Evolutionary conservation across 1,139 yeast species (phyloP), one percentile per base, ranked within the genome.

Genomic region (Protomyces arabidopsidicola): DNA sequence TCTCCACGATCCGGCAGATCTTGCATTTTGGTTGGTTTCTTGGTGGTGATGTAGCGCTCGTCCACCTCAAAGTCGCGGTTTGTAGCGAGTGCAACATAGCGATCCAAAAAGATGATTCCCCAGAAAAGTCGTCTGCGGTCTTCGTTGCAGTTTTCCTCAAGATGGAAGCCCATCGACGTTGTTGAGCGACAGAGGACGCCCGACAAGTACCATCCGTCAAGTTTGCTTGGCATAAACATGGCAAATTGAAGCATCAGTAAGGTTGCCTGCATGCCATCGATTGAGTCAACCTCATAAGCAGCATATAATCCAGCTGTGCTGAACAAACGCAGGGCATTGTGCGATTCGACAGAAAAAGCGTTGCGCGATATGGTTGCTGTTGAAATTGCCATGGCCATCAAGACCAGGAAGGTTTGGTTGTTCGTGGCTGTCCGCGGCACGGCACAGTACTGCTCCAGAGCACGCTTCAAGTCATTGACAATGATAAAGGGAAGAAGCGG

Each of bases 131-230:
- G 48, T 18, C 48, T 18, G 24, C 24, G 48, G 20, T 42, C 48
- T 18, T 42, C 48, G 12, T 42, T 42, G 48, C 20, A 5, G 24
- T 42, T 10, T 42, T 42, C 48, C 22, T 42, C 48, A 6, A 42
- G 48, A 24, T 42, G 48, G 24, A 42, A 42, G 18, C 22, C 18
- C 48, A 42, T 42, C 6, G 48, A 18, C 20, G 22, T 16, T 4
- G 10, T 24, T n/a, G 22, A n/a, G 48, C 48, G 48, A 24, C 48
- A 42, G 12, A 42, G 10, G 24, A 58, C 20, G 36, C 62, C 62
- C 5, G 53, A 39, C 34, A 58, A 12, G 45, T 58, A 58, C 62
- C 62, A 58, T 18, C 56, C 55, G 35, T 58, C 53, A 3, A 58
- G 27, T 16, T 18, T 22, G 42, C 62, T 58, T 1, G 62, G 62